Conservation (phyloP, 495 filamentous ascomycete species). For the Elasticomyces elasticus region DNA sequence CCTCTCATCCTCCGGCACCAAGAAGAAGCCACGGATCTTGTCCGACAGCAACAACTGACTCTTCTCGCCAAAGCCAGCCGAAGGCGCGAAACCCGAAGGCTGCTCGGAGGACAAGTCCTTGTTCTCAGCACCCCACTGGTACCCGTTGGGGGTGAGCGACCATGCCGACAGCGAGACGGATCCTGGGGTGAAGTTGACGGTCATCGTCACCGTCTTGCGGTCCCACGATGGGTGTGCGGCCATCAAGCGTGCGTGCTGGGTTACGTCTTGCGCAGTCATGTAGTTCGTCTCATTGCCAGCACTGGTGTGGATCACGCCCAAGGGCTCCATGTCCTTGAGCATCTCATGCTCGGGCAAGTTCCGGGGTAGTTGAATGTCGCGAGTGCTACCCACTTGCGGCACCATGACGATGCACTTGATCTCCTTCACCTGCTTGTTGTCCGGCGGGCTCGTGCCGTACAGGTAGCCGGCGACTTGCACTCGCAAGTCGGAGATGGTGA, state of each 20-base stretch:
- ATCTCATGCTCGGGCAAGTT: constrained; percentile 79
- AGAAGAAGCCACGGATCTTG: constrained; percentile 86
- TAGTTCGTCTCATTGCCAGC: constrained; percentile 90
- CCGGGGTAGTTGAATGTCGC: constrained; percentile 85
- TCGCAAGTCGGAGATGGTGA: constrained; percentile 92
- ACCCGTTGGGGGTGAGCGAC: constrained; percentile 80
- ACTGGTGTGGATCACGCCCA: constrained; percentile 92
- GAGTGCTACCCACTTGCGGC: constrained; percentile 88
- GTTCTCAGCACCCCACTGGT: constrained; percentile 97
- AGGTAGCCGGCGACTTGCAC: constrained; percentile 94
- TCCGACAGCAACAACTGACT: constrained; percentile 87
- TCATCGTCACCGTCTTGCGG: constrained; percentile 92
- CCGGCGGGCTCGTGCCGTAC: constrained; percentile 83
- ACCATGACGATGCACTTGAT: constrained; percentile 93
- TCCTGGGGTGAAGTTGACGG: constrained; percentile 96
- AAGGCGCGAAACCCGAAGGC: constrained; percentile 69
- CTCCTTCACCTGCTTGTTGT: constrained; percentile 96
- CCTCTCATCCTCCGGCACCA: constrained; percentile 79
- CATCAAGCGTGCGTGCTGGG: constrained; percentile 83
- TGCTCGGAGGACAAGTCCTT: constrained; percentile 83
- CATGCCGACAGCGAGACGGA: constrained; percentile 91
- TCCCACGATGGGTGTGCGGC: constrained; percentile 75
- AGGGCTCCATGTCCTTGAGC: constrained; percentile 75
- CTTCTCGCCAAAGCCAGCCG: constrained; percentile 86
- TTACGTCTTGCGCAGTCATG: constrained; percentile 91